These are phyloP conservation scores for Populus euphratica DNA, from an alignment of 345 rosid genomes.

Conservation along the genomic window DNA sequence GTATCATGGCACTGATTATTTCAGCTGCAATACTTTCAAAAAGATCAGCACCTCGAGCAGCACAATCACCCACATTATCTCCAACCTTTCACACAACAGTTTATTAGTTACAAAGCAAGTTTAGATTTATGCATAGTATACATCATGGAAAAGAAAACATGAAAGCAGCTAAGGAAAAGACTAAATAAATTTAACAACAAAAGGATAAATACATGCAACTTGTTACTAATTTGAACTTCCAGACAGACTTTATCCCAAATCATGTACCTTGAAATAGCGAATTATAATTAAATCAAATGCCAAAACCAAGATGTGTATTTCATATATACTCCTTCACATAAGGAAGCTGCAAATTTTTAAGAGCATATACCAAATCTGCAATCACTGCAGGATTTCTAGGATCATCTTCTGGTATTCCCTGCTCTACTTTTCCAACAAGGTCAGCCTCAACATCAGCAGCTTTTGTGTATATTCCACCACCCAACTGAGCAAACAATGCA, in stretches of 20 bases:
- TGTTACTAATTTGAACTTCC: background rate
- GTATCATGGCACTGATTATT: slow-evolving; percentile 98
- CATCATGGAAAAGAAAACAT: background rate
- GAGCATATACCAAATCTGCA: slow-evolving; percentile 80
- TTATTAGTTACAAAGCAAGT: background rate
- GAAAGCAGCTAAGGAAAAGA: background rate
- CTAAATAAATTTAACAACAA: background rate
- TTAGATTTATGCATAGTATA: background rate
- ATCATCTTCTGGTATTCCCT: slow-evolving; percentile 99
- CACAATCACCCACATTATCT: slow-evolving; percentile 99
- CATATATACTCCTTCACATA: background rate
- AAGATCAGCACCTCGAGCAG: slow-evolving; percentile 99
- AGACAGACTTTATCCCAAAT: background rate
- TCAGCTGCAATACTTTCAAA: slow-evolving; percentile 99
- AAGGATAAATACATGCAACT: background rate
- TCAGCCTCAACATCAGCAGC: slow-evolving; percentile 99
- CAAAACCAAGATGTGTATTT: background rate
- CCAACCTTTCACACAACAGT: slow-evolving; percentile 58
- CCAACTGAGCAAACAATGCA: slow-evolving; percentile 98
- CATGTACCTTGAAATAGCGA: background rate
- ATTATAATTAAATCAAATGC: background rate
- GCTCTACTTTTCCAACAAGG: slow-evolving; percentile 99
- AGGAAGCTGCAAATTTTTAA: background rate
- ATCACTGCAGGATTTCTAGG: slow-evolving; percentile 99
- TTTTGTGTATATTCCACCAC: slow-evolving; percentile 98